phyloP scores from a whole-genome alignment of 257 asterid genomes.

The Solanum neorickii region DNA sequence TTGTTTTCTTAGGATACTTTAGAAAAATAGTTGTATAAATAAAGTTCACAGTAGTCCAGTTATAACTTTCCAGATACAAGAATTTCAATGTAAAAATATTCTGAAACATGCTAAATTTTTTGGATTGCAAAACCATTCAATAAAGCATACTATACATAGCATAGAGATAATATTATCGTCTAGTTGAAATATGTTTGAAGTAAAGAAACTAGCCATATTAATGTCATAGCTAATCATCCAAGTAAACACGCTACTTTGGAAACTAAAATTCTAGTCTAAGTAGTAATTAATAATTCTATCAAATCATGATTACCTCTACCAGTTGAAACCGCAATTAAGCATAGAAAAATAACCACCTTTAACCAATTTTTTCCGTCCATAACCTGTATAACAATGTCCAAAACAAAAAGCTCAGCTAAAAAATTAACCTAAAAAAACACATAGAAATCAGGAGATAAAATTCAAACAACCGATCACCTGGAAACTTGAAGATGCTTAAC shows the following conservation, averaged over 20 bases:
- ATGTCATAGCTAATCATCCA: background rate
- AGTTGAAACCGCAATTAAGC: constrained; percentile 9
- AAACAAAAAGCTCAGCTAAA: background rate
- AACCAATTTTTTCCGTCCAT: constrained; percentile 21
- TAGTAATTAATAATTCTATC: background rate
- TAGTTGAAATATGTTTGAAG: background rate
- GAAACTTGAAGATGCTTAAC: background rate
- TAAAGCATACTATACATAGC: background rate
- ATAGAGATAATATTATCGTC: background rate
- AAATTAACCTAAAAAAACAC: background rate
- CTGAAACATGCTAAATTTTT: background rate
- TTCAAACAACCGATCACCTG: background rate
- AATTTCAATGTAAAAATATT: background rate
- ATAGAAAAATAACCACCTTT: constrained; percentile 15
- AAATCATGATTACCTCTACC: constrained; percentile 20
- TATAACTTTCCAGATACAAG: background rate
- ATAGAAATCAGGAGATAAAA: background rate
- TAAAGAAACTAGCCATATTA: background rate
- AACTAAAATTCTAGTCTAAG: background rate
- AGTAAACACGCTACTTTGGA: background rate
- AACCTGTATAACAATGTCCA: background rate
- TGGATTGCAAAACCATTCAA: background rate
- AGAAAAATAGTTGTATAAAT: background rate
- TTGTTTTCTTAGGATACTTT: background rate
- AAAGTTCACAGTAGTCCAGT: background rate